Conservation (phyloP, 2,329 filamentous ascomycete species). For the Fusarium mexicanum region DNA sequence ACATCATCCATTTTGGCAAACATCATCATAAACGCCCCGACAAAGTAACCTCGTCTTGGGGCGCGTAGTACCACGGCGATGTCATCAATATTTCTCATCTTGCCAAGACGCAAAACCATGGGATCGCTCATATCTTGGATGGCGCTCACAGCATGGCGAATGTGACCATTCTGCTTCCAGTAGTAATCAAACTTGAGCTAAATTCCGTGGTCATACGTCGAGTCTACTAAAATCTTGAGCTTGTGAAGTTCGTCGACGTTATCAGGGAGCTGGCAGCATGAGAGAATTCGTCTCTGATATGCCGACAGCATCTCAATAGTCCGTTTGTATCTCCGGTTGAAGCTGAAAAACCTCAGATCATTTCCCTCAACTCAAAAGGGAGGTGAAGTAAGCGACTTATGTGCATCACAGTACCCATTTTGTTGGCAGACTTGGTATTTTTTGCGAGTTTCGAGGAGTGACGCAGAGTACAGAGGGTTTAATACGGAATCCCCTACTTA, state of each 20-base stretch:
- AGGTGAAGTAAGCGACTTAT: neutral
- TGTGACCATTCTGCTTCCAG: neutral
- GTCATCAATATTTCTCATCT: neutral
- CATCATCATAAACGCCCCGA: conserved; percentile 18
- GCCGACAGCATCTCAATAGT: conserved; percentile 9
- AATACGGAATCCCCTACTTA: neutral
- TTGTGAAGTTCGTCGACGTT: neutral
- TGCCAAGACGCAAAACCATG: neutral
- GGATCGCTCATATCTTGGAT: conserved; percentile 12
- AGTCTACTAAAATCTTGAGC: conserved; percentile 10
- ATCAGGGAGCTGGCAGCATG: neutral
- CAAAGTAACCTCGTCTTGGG: conserved; percentile 15
- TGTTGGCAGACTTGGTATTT: neutral
- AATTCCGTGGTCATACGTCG: neutral
- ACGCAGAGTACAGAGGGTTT: too few relatives aligned
- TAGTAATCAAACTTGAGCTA: conserved; percentile 21
- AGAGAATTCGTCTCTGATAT: conserved; percentile 5
- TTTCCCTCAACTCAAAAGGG: conserved; percentile 20
- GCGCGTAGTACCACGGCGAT: neutral
- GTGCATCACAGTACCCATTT: neutral
- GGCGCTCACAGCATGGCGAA: neutral
- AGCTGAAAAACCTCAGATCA: conserved; percentile 2
- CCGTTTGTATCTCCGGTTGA: neutral
- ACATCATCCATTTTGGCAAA: conserved; percentile 17
- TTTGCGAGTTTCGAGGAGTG: neutral